Conservation (phyloP, 2,329 filamentous ascomycete genomes). For the Cordyceps fumosorosea region DNA sequence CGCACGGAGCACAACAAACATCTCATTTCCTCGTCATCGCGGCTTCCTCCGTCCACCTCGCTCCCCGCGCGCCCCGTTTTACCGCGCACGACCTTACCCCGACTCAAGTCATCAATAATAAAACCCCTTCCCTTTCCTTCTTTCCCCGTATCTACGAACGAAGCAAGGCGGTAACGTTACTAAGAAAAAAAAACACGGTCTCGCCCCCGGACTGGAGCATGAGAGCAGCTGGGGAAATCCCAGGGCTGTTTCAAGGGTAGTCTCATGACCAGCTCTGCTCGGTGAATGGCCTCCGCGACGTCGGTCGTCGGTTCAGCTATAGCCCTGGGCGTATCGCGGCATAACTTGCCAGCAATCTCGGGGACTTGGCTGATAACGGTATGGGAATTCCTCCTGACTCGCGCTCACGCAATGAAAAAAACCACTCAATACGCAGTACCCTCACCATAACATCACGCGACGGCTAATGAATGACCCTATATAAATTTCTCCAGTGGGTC, state of each 20-base stretch:
- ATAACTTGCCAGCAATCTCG: not conserved
- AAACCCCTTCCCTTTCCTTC: no score
- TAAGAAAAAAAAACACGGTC: no score
- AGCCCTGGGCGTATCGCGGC: not conserved
- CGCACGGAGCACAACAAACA: no score
- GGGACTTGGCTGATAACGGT: not conserved
- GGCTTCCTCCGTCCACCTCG: no score
- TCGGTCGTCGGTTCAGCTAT: not conserved
- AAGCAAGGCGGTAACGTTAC: no score
- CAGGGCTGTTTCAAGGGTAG: not conserved
- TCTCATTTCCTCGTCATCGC: no score
- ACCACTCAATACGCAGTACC: not conserved
- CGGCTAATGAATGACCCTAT: slow-evolving; percentile 1
- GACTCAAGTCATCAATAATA: no score
- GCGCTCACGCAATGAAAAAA: not conserved
- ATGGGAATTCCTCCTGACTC: not conserved
- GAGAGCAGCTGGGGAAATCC: not conserved
- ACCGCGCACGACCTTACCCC: no score
- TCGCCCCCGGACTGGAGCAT: no score
- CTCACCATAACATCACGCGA: not conserved
- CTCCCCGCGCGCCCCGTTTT: no score
- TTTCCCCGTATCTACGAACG: no score
- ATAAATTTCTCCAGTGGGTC: slow-evolving; percentile 4
- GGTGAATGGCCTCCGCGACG: not conserved
- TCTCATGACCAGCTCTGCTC: not conserved